Evolutionary conservation across 495 filamentous ascomycete species (phyloP), one percentile per base, ranked within the genome.

Genomic region (Cryomyces antarcticus): DNA sequence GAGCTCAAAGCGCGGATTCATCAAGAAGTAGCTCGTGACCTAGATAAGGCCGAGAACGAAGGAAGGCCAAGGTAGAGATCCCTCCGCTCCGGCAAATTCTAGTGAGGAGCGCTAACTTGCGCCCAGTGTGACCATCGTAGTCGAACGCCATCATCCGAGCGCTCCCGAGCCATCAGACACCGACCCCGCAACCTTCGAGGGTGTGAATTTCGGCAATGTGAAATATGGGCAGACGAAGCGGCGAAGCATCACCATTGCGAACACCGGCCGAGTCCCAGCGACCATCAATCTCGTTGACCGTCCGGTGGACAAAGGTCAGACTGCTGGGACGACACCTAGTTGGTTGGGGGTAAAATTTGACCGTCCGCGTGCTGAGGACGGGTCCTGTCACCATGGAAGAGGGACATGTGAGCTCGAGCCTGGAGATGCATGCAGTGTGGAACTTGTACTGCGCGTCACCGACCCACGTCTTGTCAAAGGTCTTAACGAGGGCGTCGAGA

Each of bases 21-120:
- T 42, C 72, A 80, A 50, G 87, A 94, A 55, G 81, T 96, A 9
- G 87, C 80, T 1, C 70, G 81, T 34, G 82, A 92, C 51, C 64
- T 95, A 4, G 92, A 99, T 55, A 79, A 79, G 39, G 79, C 77
- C 5, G 92, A 99, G 57, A 99, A 99, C 45, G 92, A 96, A 58
- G 73, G 77, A 0, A 69, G 89, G 6, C 92, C 92, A 0, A 72
- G 17, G 17, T 24, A 2, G 17, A 24, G 17, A 24, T 24, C 17
- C 17, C 17, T 24, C 17, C 17, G 17, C 17, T 24, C 17, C 17
- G 17, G 2, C 17, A 1, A 2, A 24, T 24, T 2, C 17, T 24
- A 24, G 17, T 24, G 17, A 24, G 17, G 17, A 24, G 17, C 2
- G 17, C 17, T 24, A 24, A 24, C 17, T 24, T 24, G 17, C 17